These are phyloP conservation scores for Pelargonium myrrhifolium DNA, from an alignment of 441 rosid genomes.

Conservation along the genomic window DNA sequence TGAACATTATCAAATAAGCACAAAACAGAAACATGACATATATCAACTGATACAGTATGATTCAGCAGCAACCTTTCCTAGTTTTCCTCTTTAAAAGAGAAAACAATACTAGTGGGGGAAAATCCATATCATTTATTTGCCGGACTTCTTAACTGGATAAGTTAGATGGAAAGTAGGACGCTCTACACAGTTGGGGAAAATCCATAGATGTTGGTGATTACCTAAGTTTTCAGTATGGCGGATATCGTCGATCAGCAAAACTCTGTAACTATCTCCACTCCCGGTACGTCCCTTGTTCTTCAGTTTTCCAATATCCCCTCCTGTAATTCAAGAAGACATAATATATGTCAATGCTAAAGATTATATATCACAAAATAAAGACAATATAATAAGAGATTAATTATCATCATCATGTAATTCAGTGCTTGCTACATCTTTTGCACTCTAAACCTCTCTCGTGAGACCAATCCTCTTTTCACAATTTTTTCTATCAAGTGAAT, in stretches of 20 bases:
- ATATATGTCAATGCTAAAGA: background rate
- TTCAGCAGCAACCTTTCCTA: background rate
- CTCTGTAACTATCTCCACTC: conserved; percentile 32
- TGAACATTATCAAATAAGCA: conserved; percentile 7
- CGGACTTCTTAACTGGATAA: background rate
- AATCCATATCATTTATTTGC: background rate
- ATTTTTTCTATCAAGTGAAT: too few relatives aligned
- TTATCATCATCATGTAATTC: too few relatives aligned
- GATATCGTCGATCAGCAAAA: conserved; percentile 25
- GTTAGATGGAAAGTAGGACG: too few relatives aligned
- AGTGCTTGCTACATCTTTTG: too few relatives aligned
- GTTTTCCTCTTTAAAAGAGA: background rate
- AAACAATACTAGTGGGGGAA: background rate
- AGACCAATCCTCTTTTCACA: too few relatives aligned
- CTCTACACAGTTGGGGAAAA: too few relatives aligned
- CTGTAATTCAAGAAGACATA: conserved; percentile 7
- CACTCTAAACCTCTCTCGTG: too few relatives aligned
- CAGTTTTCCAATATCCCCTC: conserved; percentile 28
- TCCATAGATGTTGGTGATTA: conserved; percentile 8
- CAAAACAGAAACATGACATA: background rate
- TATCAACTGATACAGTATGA: background rate
- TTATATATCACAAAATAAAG: background rate
- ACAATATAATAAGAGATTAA: background rate
- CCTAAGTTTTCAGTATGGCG: conserved; percentile 29
- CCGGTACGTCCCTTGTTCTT: conserved; percentile 19